Evolutionary conservation across 148 eudicot species (phyloP).

Genomic region (Salicornia ramosissima): DNA sequence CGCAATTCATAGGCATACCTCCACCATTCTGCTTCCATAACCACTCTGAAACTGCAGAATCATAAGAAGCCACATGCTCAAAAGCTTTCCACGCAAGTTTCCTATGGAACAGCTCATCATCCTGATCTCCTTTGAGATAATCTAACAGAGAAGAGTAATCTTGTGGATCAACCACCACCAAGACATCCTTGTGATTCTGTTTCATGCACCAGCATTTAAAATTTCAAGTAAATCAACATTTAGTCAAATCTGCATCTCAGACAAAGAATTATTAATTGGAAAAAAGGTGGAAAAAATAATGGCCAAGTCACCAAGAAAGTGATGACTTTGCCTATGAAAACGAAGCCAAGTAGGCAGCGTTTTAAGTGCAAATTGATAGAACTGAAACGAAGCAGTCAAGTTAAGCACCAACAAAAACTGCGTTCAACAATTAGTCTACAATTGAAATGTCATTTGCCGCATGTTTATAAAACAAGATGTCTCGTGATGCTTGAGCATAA

Average conservation of each 20-base stretch:
- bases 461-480: neutral
- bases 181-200: slow-evolving; percentile 95
- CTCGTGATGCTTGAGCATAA: neutral
- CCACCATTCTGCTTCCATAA: slow-evolving; percentile 78
- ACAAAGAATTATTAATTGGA: neutral
- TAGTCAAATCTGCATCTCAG: neutral
- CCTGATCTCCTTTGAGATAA: slow-evolving; percentile 44
- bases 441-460: neutral
- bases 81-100: slow-evolving; percentile 95
- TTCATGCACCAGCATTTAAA: slow-evolving; percentile 3
- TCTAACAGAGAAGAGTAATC: slow-evolving; percentile 71
- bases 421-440: neutral
- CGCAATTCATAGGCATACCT: slow-evolving; percentile 39
- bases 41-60: slow-evolving; percentile 99
- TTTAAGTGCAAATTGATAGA: neutral
- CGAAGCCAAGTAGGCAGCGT: neutral
- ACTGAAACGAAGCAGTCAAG: neutral
- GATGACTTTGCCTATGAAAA: neutral
- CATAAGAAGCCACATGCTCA: slow-evolving; percentile 87
- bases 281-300: neutral
- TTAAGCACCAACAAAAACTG: neutral
- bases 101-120: slow-evolving; percentile 60
- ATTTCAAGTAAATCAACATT: neutral
- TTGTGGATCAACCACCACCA: slow-evolving; percentile 88
- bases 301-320: neutral